Percentiles rank a stretch among this genome's conserved stretches.
phyloP scores from a whole-genome alignment of 208 protist species.

The Trichomonas gallinae region DNA sequence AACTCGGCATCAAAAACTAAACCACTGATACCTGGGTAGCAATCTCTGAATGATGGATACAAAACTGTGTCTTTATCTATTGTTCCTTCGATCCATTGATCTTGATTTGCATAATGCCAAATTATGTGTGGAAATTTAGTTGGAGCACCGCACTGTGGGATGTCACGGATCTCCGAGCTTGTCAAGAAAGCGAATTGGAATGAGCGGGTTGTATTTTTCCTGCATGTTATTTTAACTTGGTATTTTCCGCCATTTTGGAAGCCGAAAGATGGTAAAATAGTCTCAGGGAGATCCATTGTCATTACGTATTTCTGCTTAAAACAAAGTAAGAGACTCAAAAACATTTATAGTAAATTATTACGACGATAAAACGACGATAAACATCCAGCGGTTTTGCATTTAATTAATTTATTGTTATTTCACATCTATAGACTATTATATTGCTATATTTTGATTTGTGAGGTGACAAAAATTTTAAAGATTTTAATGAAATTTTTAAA shows the following conservation, averaged over 20 bases:
- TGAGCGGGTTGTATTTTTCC: background rate
- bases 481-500: too few relatives aligned
- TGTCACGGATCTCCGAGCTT: background rate
- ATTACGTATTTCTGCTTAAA: background rate
- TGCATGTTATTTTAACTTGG: background rate
- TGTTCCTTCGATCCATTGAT: background rate
- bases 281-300: background rate
- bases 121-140: background rate
- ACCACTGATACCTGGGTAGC: background rate
- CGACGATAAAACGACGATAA: too few relatives aligned
- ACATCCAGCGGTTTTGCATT: too few relatives aligned
- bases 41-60: background rate
- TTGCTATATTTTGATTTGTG: too few relatives aligned
- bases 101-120: background rate
- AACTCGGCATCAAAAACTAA: background rate
- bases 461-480: too few relatives aligned
- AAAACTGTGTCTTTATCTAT: background rate
- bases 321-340: background rate
- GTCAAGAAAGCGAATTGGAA: background rate
- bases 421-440: too few relatives aligned
- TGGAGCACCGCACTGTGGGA: background rate
- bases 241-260: background rate
- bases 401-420: too few relatives aligned
- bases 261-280: background rate
- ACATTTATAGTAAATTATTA: too few relatives aligned